phyloP scores from a whole-genome alignment of 2,329 filamentous ascomycete genomes.

The Aspergillus pseudotamarii region DNA sequence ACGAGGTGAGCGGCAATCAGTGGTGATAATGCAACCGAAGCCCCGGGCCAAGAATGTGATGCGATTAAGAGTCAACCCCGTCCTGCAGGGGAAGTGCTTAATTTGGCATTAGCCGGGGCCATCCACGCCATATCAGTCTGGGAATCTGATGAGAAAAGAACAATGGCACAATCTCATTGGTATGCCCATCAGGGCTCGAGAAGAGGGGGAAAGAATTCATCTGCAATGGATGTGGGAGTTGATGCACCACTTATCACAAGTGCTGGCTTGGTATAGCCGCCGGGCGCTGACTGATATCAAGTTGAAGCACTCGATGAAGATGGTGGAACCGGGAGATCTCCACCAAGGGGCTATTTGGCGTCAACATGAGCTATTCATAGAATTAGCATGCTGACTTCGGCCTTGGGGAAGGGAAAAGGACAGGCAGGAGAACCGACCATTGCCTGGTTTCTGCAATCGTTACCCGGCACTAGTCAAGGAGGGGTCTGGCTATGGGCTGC shows the following conservation, averaged over 20 bases:
- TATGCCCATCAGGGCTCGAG: not conserved
- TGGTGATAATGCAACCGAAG: not conserved
- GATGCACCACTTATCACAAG: not conserved
- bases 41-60: not conserved
- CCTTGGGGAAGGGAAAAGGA: not conserved
- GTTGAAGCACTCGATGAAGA: not conserved
- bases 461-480: not conserved
- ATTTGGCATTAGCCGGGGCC: not conserved
- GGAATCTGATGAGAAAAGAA: not conserved
- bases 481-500: not conserved
- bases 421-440: not conserved
- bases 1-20: not conserved
- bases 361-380: not conserved
- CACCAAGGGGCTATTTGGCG: not conserved
- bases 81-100: slow-evolving; percentile 1
- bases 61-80: not conserved
- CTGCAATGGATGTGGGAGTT: not conserved
- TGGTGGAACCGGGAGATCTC: not conserved
- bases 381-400: not conserved
- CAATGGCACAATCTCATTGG: not conserved
- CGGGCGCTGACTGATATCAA: not conserved
- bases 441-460: not conserved
- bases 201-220: not conserved
- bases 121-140: not conserved
- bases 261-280: not conserved